These are phyloP conservation scores for Colletotrichum trifolii DNA, from an alignment of 2,329 filamentous ascomycete genomes.

Conservation along the genomic window DNA sequence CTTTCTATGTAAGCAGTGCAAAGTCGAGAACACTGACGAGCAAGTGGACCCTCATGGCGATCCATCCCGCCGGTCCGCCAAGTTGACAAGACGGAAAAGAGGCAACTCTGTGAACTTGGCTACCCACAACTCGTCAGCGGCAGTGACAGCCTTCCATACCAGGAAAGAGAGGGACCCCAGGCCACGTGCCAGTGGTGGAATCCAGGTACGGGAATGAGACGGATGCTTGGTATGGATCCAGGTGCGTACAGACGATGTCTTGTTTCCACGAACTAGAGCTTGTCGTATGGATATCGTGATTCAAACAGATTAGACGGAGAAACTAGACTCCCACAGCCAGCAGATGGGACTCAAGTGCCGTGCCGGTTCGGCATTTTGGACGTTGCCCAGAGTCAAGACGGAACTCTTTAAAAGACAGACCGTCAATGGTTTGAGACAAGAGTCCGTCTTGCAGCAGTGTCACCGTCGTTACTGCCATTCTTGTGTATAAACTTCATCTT, in stretches of 20 bases:
- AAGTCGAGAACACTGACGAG: not conserved
- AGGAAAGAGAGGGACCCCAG: not conserved
- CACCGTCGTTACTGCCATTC: not conserved
- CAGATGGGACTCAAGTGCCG: not conserved
- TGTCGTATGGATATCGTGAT: not conserved
- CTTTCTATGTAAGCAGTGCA: no score
- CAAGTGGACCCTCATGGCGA: no score
- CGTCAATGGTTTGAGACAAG: no score
- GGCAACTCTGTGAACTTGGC: conserved; percentile 1
- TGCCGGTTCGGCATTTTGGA: not conserved
- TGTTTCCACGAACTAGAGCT: conserved; percentile 11
- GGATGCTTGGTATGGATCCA: conserved; percentile 3
- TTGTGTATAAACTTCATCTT: not conserved
- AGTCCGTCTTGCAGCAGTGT: not conserved
- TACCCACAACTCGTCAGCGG: not conserved
- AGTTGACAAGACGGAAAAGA: conserved; percentile 9
- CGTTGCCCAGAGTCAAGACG: not conserved
- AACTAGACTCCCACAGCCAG: not conserved
- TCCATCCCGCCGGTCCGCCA: not conserved
- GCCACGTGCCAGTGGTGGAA: conserved; percentile 8
- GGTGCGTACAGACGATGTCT: not conserved
- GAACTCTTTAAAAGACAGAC: not conserved
- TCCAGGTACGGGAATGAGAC: conserved; percentile 2
- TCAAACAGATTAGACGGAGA: not conserved
- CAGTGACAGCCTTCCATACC: not conserved